Evolutionary conservation across 257 asterid species (phyloP).

Genomic region (Scutellaria baicalensis): DNA sequence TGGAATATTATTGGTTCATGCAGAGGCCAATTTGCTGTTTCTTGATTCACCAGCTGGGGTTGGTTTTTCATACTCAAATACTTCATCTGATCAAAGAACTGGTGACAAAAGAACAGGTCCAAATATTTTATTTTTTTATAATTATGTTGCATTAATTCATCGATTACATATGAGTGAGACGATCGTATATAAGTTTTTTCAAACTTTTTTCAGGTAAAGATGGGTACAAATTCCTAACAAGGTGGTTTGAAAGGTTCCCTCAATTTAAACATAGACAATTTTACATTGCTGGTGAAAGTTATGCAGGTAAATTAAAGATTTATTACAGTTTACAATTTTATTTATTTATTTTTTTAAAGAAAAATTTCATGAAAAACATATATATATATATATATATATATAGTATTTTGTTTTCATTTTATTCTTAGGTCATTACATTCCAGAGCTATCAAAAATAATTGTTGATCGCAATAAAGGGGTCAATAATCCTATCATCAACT

Average conservation of each 20-base stretch:
- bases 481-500: constrained; percentile 39
- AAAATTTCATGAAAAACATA: no score
- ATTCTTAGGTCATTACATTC: constrained; percentile 55
- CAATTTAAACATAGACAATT: constrained; percentile 42
- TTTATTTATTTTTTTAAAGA: background rate
- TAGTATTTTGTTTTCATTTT: background rate
- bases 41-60: constrained; percentile 74
- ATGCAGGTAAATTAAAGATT: constrained; percentile 40
- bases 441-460: constrained; percentile 46
- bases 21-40: constrained; percentile 59
- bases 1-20: constrained; percentile 12
- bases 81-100: constrained; percentile 30
- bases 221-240: constrained; percentile 41
- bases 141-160: background rate
- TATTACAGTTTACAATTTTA: background rate
- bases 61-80: constrained; percentile 60
- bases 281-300: constrained; percentile 64
- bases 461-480: constrained; percentile 31
- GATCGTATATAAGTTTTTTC: background rate
- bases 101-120: constrained; percentile 53
- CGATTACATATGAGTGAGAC: no score
- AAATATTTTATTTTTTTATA: background rate
- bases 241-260: constrained; percentile 58
- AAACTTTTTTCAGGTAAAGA: constrained; percentile 31
- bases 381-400: no score